Evolutionary conservation across 805 yeast genomes (phyloP).

Genomic region (Cyberlindnera nakhonratchasimensis): DNA sequence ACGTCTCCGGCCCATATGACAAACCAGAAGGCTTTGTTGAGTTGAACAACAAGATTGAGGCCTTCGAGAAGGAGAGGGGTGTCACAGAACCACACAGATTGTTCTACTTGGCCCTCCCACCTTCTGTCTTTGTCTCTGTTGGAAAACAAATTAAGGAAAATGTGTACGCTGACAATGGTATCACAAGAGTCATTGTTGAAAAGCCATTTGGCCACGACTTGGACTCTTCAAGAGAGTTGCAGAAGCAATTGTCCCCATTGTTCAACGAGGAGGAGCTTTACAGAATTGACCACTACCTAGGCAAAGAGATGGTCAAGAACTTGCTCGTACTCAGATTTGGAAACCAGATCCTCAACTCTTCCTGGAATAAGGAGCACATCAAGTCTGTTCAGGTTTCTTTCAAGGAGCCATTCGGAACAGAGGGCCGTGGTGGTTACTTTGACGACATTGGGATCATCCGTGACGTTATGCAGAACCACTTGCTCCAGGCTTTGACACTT

Average conservation of each 20-base stretch:
- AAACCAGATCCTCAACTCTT: slow-evolving; percentile 80
- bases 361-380: slow-evolving; percentile 82
- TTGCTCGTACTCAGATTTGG: slow-evolving; percentile 86
- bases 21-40: slow-evolving; percentile 64
- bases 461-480: slow-evolving; percentile 97
- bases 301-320: slow-evolving; percentile 97
- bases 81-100: slow-evolving; percentile 66
- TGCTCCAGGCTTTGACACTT: slow-evolving; percentile 86
- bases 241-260: slow-evolving; percentile 72
- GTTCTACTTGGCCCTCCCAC: slow-evolving; percentile 93
- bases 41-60: slow-evolving; percentile 52
- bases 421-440: slow-evolving; percentile 98
- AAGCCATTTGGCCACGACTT: slow-evolving; percentile 97
- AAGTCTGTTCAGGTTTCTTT: slow-evolving; percentile 82
- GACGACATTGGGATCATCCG: slow-evolving; percentile 93
- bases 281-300: slow-evolving; percentile 96
- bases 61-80: slow-evolving; percentile 49
- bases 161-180: slow-evolving; percentile 65
- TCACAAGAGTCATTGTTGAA: slow-evolving; percentile 83
- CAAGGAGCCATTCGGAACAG: slow-evolving; percentile 98
- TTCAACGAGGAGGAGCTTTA: slow-evolving; percentile 88
- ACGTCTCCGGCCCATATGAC: slow-evolving; percentile 80
- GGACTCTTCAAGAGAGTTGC: slow-evolving; percentile 71
- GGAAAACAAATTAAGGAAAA: slow-evolving; percentile 66
- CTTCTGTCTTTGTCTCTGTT: slow-evolving; percentile 81